phyloP scores from a whole-genome alignment of 768 basidiomycete species.

The Austroboletus festivus region DNA sequence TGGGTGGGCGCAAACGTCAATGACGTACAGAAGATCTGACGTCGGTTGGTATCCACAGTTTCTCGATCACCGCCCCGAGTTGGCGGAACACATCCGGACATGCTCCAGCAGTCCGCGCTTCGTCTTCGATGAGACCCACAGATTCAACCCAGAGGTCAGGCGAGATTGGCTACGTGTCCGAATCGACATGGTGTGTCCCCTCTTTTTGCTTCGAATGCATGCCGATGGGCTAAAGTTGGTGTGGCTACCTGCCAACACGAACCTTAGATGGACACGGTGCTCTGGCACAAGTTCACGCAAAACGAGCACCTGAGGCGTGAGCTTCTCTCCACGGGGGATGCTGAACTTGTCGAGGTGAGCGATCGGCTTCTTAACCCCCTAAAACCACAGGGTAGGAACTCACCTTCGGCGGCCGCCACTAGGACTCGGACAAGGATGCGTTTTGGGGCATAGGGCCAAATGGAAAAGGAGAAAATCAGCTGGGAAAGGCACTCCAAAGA shows the following conservation, averaged over 20 bases:
- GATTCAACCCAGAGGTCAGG: slow-evolving; percentile 36
- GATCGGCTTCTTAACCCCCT: slow-evolving; percentile 6
- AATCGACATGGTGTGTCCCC: slow-evolving; percentile 28
- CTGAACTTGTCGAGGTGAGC: slow-evolving; percentile 39
- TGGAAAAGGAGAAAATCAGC: slow-evolving; percentile 37
- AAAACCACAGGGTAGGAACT: slow-evolving; percentile 5
- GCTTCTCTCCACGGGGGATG: slow-evolving; percentile 37
- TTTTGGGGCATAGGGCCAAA: slow-evolving; percentile 43
- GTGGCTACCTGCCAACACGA: not conserved
- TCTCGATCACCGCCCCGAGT: slow-evolving; percentile 33
- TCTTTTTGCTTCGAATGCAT: slow-evolving; percentile 13
- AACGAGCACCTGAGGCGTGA: slow-evolving; percentile 34
- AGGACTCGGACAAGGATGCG: slow-evolving; percentile 33
- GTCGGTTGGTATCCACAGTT: slow-evolving; percentile 20
- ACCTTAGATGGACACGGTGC: slow-evolving; percentile 37
- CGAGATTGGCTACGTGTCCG: slow-evolving; percentile 34
- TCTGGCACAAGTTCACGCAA: slow-evolving; percentile 41
- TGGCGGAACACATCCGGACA: slow-evolving; percentile 35
- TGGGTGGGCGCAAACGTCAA: slow-evolving; percentile 3
- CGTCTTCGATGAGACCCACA: slow-evolving; percentile 35
- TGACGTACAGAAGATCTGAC: slow-evolving; percentile 20
- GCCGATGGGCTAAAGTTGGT: not conserved
- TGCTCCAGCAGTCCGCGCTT: slow-evolving; percentile 32
- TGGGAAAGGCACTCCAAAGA: slow-evolving; percentile 40
- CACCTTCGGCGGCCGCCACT: slow-evolving; percentile 14